Conservation (phyloP, 1,139 yeast genomes). For the Diutina catenulata region DNA sequence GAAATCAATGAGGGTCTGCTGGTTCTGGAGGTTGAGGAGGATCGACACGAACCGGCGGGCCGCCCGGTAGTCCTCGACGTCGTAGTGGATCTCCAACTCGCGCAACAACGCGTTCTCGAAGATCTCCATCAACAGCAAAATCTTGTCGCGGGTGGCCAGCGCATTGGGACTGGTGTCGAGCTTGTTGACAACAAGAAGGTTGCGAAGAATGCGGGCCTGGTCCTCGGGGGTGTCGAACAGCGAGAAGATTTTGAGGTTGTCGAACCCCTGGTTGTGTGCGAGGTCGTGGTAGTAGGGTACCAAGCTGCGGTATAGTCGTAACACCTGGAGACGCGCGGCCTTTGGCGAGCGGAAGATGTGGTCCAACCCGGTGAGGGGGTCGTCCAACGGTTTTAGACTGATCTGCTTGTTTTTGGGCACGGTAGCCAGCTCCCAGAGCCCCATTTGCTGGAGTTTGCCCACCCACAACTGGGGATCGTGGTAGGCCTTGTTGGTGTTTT, state of each 20-base stretch:
- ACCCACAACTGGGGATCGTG: constrained; percentile 40
- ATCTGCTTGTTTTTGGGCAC: constrained; percentile 7
- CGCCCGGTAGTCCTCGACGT: constrained; percentile 32
- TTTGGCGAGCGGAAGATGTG: constrained; percentile 25
- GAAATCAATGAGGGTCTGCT: constrained; percentile 35
- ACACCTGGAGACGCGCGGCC: constrained; percentile 32
- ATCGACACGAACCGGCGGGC: constrained; percentile 25
- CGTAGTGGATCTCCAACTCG: constrained; percentile 57
- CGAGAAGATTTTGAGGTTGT: constrained; percentile 35
- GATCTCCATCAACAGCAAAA: constrained; percentile 51
- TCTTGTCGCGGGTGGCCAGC: constrained; percentile 27
- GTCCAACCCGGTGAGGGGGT: constrained; percentile 31
- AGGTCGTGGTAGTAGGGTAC: constrained; percentile 37
- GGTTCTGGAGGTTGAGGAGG: constrained; percentile 25
- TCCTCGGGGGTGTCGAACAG: constrained; percentile 36
- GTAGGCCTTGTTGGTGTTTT: constrained; percentile 25
- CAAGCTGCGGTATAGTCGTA: constrained; percentile 29
- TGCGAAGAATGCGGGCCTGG: constrained; percentile 32
- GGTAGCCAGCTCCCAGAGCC: constrained; percentile 29
- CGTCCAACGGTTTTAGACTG: constrained; percentile 8
- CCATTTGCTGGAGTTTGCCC: constrained; percentile 33
- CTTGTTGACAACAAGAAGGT: constrained; percentile 26
- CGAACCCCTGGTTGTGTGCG: constrained; percentile 32
- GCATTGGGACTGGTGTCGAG: constrained; percentile 19
- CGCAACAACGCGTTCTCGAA: constrained; percentile 63